These are phyloP conservation scores for Nakaseomyces kungkrabaensis DNA, from an alignment of 1,139 yeast species.

Conservation along the genomic window DNA sequence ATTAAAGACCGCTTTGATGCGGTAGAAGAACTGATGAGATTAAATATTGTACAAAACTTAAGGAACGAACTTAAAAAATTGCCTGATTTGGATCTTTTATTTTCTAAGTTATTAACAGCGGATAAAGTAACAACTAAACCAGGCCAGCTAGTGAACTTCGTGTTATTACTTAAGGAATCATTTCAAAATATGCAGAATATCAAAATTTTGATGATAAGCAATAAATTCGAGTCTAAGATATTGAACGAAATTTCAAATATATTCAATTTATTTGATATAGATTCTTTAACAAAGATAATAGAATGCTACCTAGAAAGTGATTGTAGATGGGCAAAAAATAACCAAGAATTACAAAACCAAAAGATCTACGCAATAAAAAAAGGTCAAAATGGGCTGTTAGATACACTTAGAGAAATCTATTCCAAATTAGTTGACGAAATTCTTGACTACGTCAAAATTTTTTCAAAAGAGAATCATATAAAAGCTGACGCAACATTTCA, in stretches of 20 bases:
- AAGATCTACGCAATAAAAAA: conserved; percentile 36
- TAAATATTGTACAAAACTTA: conserved; percentile 15
- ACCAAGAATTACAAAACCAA: conserved; percentile 36
- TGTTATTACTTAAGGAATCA: conserved; percentile 33
- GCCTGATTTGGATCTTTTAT: conserved; percentile 34
- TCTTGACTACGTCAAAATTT: conserved; percentile 18
- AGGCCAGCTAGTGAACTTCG: conserved; percentile 33
- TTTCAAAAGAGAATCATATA: conserved; percentile 22
- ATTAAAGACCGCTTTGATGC: conserved; percentile 31
- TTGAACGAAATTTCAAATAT: background rate
- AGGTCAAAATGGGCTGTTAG: conserved; percentile 39
- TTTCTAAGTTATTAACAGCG: conserved; percentile 25
- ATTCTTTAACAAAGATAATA: conserved; percentile 21
- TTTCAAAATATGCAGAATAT: conserved; percentile 13
- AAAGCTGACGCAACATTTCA: conserved; percentile 32
- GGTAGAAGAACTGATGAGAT: conserved; percentile 29
- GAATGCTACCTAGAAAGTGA: conserved; percentile 32
- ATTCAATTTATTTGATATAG: background rate
- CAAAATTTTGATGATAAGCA: background rate
- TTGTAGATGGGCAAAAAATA: conserved; percentile 34
- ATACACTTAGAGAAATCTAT: conserved; percentile 36
- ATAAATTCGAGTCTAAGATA: background rate
- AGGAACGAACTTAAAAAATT: conserved; percentile 22
- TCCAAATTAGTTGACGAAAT: conserved; percentile 33
- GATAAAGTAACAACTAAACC: conserved; percentile 20